Evolutionary conservation across 1,284 basidiomycete genomes (phyloP), one percentile per base, ranked within the genome.

Genomic region (Ganoderma leucocontextum): DNA sequence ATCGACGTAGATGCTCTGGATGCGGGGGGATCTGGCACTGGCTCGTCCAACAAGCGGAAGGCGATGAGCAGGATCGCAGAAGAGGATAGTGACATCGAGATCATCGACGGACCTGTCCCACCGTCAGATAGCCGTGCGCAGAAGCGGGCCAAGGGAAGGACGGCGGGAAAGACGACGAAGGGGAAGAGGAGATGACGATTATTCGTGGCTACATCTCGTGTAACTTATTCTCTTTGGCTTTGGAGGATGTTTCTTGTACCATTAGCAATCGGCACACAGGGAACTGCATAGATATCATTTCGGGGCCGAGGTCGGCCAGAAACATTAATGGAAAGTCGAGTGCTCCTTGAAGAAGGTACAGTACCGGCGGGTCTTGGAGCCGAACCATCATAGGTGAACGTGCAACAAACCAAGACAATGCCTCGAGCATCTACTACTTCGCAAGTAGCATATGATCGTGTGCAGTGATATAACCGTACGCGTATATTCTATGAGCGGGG

Each of bases 51-150:
- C 13, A 90, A 91, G 76, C 81, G 89, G 44, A 90, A 86, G 76
- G 80, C 80, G 19, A 76, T 80, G 69, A 66, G 74, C 70, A 61
- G 73, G 72, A 72, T 70, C 53, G 71, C 65, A n/a, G 68, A 72
- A 52, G 83, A 82, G 62, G 88, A 90, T 60, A 87, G 89, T 61
- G 88, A 89, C 44, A 77, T 88, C 25, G 85, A 89, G 72, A 82
- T 88, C 62, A 75, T 88, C 2, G 87, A 90, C 49, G 87, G 85
- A 0, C 77, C 82, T 2, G 64, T 75, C 29, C 69, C 80, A 36
- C 74, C 65, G 7, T 59, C 71, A 17, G 63, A 49, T 6, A 35
- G 49, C 19, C 75, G 71, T 39, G 49, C 70, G n/a, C 52, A 76
- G 33, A 85, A 83, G 74, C 83, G 81, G 65, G 70, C 75, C 39